Evolutionary conservation across 495 filamentous ascomycete species (phyloP), one percentile per base, ranked within the genome.

Genomic region (Penicillium paxilli): DNA sequence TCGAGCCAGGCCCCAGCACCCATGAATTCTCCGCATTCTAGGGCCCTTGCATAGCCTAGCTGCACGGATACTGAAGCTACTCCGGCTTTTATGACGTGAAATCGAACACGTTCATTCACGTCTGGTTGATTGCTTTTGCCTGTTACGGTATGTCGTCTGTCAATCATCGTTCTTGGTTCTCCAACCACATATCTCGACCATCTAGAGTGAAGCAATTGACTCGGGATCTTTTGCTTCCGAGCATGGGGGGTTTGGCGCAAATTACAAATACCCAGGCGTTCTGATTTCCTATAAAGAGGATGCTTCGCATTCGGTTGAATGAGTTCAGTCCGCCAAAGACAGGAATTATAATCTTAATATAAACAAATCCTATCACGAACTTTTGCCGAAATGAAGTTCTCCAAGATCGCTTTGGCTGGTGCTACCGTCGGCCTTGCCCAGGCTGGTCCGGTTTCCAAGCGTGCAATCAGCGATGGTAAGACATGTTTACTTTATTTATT

Each of bases 381-480:
- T 16, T 33, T 30, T 25, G n/a, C 11, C 46, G 57, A 16, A 9
- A 63, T 63, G 57, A 63, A 57, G 57, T 16, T 63, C 25, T 40
- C 53, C 32, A 44, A 10, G 9, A 22, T 54, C 12, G 42, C 42
- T 32, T 19, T 60, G 28, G 16, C 35, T 19, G 47, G 52, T 42
- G 57, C 57, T 16, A 21, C 42, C 1, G 1, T 57, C 11, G 47
- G 52, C 19, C 48, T 59, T 44, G 53, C 53, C 32, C 37, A 52
- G 4, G 60, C 57, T 16, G 30, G 17, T 20, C 60, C 60, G 7
- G 46, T 63, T 17, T 12, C 22, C 9, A 63, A 52, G 53, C 57
- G 53, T 30, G 57, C 44, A 19, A 42, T 63, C 25, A 57, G 14
- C 8, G 57, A 63, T 38, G 55, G 59, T 55, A 55, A 38, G 35